phyloP scores from a whole-genome alignment of 2,329 filamentous ascomycete species.

The Botryosphaeria dothidea region DNA sequence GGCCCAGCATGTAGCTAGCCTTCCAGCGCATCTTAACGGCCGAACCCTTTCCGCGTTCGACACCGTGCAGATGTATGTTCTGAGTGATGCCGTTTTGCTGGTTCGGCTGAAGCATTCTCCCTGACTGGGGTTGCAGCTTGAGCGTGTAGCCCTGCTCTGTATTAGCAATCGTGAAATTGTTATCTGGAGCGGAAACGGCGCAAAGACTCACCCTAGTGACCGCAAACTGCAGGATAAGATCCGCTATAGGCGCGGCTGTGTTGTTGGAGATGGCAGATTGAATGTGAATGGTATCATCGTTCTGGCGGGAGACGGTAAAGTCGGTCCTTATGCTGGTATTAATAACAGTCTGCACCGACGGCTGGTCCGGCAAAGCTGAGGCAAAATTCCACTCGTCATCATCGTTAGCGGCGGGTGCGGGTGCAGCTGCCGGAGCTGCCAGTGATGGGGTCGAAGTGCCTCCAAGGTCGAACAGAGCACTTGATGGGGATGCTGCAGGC shows the following conservation, averaged over 20 bases:
- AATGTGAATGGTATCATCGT: constrained; percentile 64
- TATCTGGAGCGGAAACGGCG: background rate
- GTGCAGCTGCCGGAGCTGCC: constrained; percentile 21
- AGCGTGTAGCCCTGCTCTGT: constrained; percentile 70
- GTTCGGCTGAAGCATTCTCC: constrained; percentile 69
- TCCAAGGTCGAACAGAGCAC: constrained; percentile 37
- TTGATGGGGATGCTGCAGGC: constrained; percentile 31
- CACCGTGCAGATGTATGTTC: constrained; percentile 74
- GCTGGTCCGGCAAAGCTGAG: constrained; percentile 73
- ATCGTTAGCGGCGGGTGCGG: constrained; percentile 64
- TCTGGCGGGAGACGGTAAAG: constrained; percentile 66
- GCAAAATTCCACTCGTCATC: constrained; percentile 96
- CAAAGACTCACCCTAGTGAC: constrained; percentile 74
- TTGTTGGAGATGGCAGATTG: constrained; percentile 83
- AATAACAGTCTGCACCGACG: constrained; percentile 66
- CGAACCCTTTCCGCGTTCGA: constrained; percentile 71
- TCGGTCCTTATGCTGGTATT: constrained; percentile 71
- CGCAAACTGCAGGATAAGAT: constrained; percentile 87
- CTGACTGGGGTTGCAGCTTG: constrained; percentile 81
- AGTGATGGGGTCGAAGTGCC: constrained; percentile 24
- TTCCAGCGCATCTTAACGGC: constrained; percentile 90
- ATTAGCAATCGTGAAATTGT: background rate
- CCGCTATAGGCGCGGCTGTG: constrained; percentile 67
- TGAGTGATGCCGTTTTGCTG: constrained; percentile 81
- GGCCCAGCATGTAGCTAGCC: constrained; percentile 71